Evolutionary conservation across 2,329 filamentous ascomycete genomes (phyloP), one percentile per base, ranked within the genome.

Genomic region (Karstenula rhodostoma): DNA sequence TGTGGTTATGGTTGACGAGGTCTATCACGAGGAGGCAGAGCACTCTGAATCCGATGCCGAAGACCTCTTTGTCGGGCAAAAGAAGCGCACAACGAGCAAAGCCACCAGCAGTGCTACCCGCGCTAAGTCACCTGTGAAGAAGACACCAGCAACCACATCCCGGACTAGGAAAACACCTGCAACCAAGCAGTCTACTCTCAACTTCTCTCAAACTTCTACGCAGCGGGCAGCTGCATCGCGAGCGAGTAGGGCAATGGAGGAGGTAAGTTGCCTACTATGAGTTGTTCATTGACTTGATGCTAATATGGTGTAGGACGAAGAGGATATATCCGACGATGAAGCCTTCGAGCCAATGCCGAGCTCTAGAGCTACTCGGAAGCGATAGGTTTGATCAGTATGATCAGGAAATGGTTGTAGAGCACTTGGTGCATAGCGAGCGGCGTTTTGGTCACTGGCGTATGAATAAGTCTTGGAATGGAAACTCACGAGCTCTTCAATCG

Each of bases 1-100:
- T 52, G 74, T 77, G n/a, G 76, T 79, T 59, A 74, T 79, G 66
- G 77, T 83, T 25, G 80, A 81, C 37, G 79, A 81, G 22, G 22
- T n/a, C 6, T 81, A 80, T 25, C 72, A 82, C 23, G 65, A 80
- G 69, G 60, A 66, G 57, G 75, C 77, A 59, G 37, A 40, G 17
- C 17, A 40, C 17, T 64, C 52, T 22, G 83, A 85, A 17, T 84
- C 84, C 42, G 49, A 52, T 10, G 77, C 73, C n/a, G 73, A 79
- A 33, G 74, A 73, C 7, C 69, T 83, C 1, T 83, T 83, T 59
- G 78, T 82, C 47, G 76, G 68, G 49, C 67, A 64, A 7, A 50
- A 55, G 4, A 50, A 56, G 10, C 58, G 51, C 13, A 13, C 64
- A 17, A 57, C 65, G n/a, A 67, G 59, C 54, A 66, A 72, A 66